A percentile compares a stretch with the other conserved stretches of the same genome.
Conservation (phyloP, 495 filamentous ascomycete genomes). For the Xylaria acuta region DNA sequence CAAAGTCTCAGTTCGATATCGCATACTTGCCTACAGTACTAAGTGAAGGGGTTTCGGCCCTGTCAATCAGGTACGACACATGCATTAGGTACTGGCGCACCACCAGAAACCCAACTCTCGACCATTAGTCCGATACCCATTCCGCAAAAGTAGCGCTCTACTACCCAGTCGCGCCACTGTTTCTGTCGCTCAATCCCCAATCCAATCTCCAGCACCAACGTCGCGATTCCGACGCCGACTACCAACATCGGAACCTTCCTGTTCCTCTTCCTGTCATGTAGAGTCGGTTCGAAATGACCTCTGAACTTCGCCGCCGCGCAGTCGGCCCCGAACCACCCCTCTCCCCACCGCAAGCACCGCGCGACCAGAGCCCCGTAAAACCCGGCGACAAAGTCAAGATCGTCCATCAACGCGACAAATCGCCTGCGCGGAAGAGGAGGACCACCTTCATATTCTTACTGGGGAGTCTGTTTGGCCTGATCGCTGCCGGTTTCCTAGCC, state of each 20-base stretch:
- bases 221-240: background rate
- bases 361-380: conserved; percentile 54
- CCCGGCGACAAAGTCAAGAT: conserved; percentile 52
- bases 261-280: conserved; percentile 23
- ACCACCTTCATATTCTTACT: conserved; percentile 81
- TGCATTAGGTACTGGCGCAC: background rate
- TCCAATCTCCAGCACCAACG: background rate
- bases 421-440: conserved; percentile 68
- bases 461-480: conserved; percentile 82
- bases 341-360: conserved; percentile 35
- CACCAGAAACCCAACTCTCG: background rate
- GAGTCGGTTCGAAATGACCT: conserved; percentile 46
- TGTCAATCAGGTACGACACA: conserved; percentile 27
- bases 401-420: conserved; percentile 46
- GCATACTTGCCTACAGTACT: background rate
- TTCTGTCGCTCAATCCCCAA: background rate
- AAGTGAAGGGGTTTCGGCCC: conserved; percentile 24
- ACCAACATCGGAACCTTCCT: background rate
- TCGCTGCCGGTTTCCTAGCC: conserved; percentile 83
- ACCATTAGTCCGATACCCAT: background rate
- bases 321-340: conserved; percentile 35
- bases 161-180: background rate
- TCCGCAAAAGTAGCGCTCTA: background rate
- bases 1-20: conserved; percentile 34
- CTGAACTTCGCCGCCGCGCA: conserved; percentile 57